Evolutionary conservation across 2,329 filamentous ascomycete species (phyloP), one percentile per base, ranked within the genome.

Genomic region (Xylariales sp.): DNA sequence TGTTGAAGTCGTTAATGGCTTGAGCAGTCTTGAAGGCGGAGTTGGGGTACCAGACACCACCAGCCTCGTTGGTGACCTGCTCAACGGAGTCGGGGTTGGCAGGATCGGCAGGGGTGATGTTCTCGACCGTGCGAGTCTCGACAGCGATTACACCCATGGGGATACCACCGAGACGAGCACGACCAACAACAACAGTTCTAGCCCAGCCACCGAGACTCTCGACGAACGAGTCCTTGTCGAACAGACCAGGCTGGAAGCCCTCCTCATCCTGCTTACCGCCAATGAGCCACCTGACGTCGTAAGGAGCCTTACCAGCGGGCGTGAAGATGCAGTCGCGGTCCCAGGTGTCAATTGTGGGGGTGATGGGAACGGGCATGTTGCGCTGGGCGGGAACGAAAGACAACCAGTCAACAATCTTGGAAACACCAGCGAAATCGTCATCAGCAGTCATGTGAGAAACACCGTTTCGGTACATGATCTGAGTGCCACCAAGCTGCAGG

Each of bases 391-490:
- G 93, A 20, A 98, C 86, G 57, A 89, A 98, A 3, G 91, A 93
- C 76, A 98, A 81, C 93, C 93, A 98, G 62, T 95, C 85, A 34
- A 97, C 88, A 59, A 98, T 97, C 76, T 94, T 94, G 56, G 87
- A 89, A 16, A 98, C 87, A 78, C 93, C 93, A 56, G 91, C 90
- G 55, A 98, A 97, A 70, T 98, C 93, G 57, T 98, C 91, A 52
- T 85, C 86, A 56, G 93, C 93, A 51, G 91, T 96, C 87, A 97
- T 91, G 73, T 98, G 93, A 16, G 93, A 97, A 29, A 98, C 93
- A 80, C 93, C 93, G 63, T 98, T 98, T 71, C 88, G 90, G 81
- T 98, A 97, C 93, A 98, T 98, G 77, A 98, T 98, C 69, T 98
- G 93, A n/a, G 93, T 98, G 54, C 93, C 93, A 81, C 93, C 93